Evolutionary conservation across 345 rosid species (phyloP), one percentile per base, ranked within the genome.

Genomic region (Rhodomyrtus tomentosa): DNA sequence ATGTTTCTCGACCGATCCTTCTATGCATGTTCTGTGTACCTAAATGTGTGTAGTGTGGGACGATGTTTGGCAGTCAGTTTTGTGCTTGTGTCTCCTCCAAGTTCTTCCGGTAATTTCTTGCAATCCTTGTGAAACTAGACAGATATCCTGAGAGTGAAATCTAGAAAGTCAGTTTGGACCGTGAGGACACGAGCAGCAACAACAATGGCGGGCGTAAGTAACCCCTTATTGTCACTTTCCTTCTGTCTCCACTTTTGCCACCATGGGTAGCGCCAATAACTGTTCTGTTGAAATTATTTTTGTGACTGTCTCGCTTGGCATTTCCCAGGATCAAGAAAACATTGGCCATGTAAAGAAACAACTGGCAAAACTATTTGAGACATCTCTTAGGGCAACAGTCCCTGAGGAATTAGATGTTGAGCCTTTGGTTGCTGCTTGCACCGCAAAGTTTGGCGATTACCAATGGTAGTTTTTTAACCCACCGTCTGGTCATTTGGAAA

Each of bases 371-470:
- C 88, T 95, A 20, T 94, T 95, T 86, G 96, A 92, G 40, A 80
- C 6, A 22, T 89, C 99, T 12, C 93, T 97, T 62, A 89, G 88
- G 84, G 50, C 55, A 55, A 92, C 99, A 0, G 93, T 92, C 55
- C 98, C 98, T 5, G 86, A 84, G 62, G 98, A 89, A 87, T 62
- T 88, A 20, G 89, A 91, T 88, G 93, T 95, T 81, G 94, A 92
- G 87, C 98, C 98, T 48, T 59, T 90, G 85, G 85, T 97, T 84
- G 95, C 93, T 85, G 91, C 94, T 73, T 92, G 94, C 87, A 86
- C 90, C 79, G 95, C 85, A 2, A 95, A 91, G 83, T 93, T 92
- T 86, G 99, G 98, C 4, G 98, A 96, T 85, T 96, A 96, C 90
- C 98, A 96, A 91, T 96, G 99, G 98, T 96, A 86, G 82, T 82